Conservation (phyloP, 2,329 filamentous ascomycete genomes). For the Fusarium hainanense region DNA sequence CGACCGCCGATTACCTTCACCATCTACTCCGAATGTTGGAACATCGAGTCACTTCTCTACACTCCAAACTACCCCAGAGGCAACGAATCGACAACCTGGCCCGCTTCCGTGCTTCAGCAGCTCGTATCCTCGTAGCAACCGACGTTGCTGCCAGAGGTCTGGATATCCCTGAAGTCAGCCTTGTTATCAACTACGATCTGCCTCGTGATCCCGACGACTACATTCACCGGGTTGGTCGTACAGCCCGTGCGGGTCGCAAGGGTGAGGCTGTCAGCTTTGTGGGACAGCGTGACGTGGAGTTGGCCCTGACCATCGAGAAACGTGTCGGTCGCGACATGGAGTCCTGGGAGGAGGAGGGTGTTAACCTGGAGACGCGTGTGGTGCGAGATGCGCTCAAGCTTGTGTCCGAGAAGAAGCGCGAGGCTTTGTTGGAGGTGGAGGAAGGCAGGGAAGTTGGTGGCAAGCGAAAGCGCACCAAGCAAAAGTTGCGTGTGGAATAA, state of each 20-base stretch:
- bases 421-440: conserved; percentile 90
- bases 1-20: conserved; percentile 88
- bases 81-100: conserved; percentile 89
- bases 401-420: conserved; percentile 95
- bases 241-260: conserved; percentile 86
- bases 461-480: conserved; percentile 75
- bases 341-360: conserved; percentile 87
- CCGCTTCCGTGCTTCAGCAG: conserved; percentile 89
- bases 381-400: conserved; percentile 86
- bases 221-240: conserved; percentile 95
- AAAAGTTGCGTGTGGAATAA: conserved; percentile 61
- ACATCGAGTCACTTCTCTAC: conserved; percentile 90
- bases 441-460: conserved; percentile 91
- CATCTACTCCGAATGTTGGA: conserved; percentile 86
- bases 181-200: conserved; percentile 96
- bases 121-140: conserved; percentile 90
- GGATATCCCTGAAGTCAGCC: conserved; percentile 89
- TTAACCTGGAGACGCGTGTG: conserved; percentile 92
- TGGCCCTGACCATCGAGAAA: conserved; percentile 89
- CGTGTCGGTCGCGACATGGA: conserved; percentile 84
- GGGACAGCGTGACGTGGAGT: conserved; percentile 90
- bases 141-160: conserved; percentile 95
- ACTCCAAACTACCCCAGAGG: conserved; percentile 86
- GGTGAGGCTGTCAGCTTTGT: conserved; percentile 90
- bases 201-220: conserved; percentile 98